Evolutionary conservation across 768 basidiomycete species (phyloP).

Genomic region (Tulasnella sp.): DNA sequence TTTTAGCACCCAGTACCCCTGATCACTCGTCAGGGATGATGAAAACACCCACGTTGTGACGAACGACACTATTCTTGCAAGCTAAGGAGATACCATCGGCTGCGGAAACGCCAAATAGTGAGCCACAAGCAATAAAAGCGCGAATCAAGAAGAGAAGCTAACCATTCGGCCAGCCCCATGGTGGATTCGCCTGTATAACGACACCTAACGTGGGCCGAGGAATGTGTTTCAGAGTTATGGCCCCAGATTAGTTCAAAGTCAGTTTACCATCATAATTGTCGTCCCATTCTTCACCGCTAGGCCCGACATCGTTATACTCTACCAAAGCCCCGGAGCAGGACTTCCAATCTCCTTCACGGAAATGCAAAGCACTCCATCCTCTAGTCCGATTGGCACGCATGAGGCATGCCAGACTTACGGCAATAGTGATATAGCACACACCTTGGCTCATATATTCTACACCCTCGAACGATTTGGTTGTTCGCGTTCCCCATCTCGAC

Average conservation of each 20-base stretch:
- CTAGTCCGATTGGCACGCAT: background rate
- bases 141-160: background rate
- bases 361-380: background rate
- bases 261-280: background rate
- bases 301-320: background rate
- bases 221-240: too few relatives aligned
- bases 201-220: too few relatives aligned
- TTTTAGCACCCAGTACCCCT: background rate
- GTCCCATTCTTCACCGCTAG: conserved; percentile 2
- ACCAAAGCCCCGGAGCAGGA: background rate
- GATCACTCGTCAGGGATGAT: too few relatives aligned
- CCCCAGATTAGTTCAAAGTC: background rate
- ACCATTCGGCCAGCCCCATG: background rate
- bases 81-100: conserved; percentile 2
- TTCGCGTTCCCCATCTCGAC: background rate
- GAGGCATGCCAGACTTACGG: background rate
- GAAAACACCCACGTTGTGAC: background rate
- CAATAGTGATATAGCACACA: background rate
- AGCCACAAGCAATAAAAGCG: background rate
- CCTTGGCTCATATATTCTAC: background rate
- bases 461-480: background rate
- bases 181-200: background rate
- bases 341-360: background rate
- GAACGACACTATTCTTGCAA: background rate
- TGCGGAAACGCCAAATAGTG: background rate